Percentiles rank a stretch among this genome's conserved stretches.
Conservation (phyloP, 495 filamentous ascomycete species). For the Bryoglossum gracile region DNA sequence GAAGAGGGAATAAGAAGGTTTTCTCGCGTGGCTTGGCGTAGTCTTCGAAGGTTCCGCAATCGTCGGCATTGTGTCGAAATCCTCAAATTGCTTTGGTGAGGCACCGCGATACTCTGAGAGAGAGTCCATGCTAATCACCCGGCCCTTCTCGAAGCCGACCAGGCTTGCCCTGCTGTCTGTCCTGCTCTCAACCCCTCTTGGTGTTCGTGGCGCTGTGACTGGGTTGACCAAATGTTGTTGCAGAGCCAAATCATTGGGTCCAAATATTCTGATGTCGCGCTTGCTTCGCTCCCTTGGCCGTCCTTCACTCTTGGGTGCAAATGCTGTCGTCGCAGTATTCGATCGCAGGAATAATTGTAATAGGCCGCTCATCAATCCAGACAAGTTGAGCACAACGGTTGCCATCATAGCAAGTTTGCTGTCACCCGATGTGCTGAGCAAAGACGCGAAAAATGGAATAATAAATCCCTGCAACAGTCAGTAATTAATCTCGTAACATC, state of each 20-base stretch:
- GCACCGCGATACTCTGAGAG: neutral
- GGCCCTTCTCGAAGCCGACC: constrained; percentile 16
- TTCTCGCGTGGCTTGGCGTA: constrained; percentile 7
- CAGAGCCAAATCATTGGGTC: constrained; percentile 26
- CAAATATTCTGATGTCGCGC: constrained; percentile 26
- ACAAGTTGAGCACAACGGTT: constrained; percentile 31
- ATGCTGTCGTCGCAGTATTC: constrained; percentile 28
- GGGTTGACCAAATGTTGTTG: constrained; percentile 21
- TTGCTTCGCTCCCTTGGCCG: constrained; percentile 15
- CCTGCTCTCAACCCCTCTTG: neutral
- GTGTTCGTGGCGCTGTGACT: constrained; percentile 11
- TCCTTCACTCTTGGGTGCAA: constrained; percentile 21
- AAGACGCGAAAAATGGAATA: constrained; percentile 28
- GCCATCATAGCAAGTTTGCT: constrained; percentile 29
- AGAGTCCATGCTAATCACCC: constrained; percentile 22
- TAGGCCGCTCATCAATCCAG: constrained; percentile 28
- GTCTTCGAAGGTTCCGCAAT: constrained; percentile 1
- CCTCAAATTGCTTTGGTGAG: constrained; percentile 1
- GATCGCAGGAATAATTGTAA: constrained; percentile 32
- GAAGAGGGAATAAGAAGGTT: constrained; percentile 22
- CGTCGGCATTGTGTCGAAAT: neutral
- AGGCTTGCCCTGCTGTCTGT: constrained; percentile 14
- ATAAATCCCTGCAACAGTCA: constrained; percentile 26
- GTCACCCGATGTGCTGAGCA: constrained; percentile 9
- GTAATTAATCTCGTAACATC: neutral